Evolutionary conservation across 768 basidiomycete species (phyloP), one percentile per base, ranked within the genome.

Genomic region (Suillus plorans): DNA sequence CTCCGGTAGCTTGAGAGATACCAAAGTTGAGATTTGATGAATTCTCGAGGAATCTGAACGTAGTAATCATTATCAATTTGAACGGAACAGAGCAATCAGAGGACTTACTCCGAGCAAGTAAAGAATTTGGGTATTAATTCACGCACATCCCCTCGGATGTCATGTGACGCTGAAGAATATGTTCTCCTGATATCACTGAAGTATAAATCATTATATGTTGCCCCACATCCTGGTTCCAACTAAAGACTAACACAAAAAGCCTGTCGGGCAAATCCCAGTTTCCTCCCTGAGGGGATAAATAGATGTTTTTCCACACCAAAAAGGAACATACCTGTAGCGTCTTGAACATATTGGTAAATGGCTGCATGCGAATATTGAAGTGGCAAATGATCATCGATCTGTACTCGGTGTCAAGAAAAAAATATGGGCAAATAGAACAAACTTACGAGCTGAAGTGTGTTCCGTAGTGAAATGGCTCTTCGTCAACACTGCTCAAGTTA

Each of bases 291-390:
- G 14, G 41, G 39, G 57, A 44, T 2, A 3, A 8, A 34, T 63
- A 2, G 49, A n/a, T 25, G 18, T 2, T 42, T 39, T n/a, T 37
- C 53, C 39, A 14, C 28, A 44, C 25, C 47, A 22, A 5, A 20
- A 13, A 36, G 22, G 25, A 45, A 53, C 79, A 66, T 61, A 84
- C 86, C 80, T 88, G 87, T 39, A 97, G 77, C 3, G 92, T 94
- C 78, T 95, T 94, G 82, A 96, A 98, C 90, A 97, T 96, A 71
- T 90, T 88, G 31, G 95, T 96, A 74, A 91, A 98, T 0, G 96
- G 96, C 16, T 90, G 87, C 70, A 96, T 79, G 25, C 96, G 85
- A 62, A 98, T 96, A 69, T 97, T 78, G 79, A 92, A 97, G 69
- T 97, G 95, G 79, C 94, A 96, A 53, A 95, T 92, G 64, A 95